Base-by-base conservation (phyloP, 2,329 filamentous ascomycete species). In the Fonsecaea pedrosoi region DNA sequence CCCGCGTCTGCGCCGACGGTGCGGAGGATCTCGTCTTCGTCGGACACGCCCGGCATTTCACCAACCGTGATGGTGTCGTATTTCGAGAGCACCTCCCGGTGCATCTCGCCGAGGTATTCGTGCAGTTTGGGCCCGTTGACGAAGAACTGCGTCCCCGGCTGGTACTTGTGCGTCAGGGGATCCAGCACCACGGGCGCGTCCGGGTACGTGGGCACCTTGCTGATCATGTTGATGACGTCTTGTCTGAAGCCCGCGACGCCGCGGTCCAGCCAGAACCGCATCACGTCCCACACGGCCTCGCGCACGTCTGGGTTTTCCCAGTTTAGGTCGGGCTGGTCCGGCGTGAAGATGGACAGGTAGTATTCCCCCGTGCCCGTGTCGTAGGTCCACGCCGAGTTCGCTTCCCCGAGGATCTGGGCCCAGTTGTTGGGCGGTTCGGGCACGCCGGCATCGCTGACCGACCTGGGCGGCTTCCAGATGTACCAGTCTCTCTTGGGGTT, bases 241-340 rank as follows among this genome's bases (percentile, higher is more conserved):
- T 92, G 85, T n/a, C 90, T 84, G 80, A 92, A 92, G 3, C 90
- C 90, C 55, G 90, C 86, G 0, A 91, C 88, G 2, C 91, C 91
- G 37, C 86, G 85, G 57, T 91, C 81, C 0, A 95, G 84, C 92
- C 92, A 95, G 76, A 94, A 95, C 35, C 86, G 84, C 85, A 94
- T 90, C 4, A 90, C 84, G 15, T 86, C 84, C 75, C 92, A 90
- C 6, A 94, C 87, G 1, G 90, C 91, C 54, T 86, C 80, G 15
- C 91, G 85, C 0, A 90, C 86, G 9, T 85, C 86, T 0, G 83
- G 82, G 65, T 89, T 90, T 74, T 94, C 90, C 91, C 91, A 95
- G 78, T 95, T 95, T n/a, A 95, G 82, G 72, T 95, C 92, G 0
- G 92, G 92, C 75, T 94, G 92, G 70, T 91, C 87, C 4, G 85